These are phyloP conservation scores for Magnaporthiopsis incrustans DNA, from an alignment of 2,329 filamentous ascomycete genomes.

Conservation along the genomic window DNA sequence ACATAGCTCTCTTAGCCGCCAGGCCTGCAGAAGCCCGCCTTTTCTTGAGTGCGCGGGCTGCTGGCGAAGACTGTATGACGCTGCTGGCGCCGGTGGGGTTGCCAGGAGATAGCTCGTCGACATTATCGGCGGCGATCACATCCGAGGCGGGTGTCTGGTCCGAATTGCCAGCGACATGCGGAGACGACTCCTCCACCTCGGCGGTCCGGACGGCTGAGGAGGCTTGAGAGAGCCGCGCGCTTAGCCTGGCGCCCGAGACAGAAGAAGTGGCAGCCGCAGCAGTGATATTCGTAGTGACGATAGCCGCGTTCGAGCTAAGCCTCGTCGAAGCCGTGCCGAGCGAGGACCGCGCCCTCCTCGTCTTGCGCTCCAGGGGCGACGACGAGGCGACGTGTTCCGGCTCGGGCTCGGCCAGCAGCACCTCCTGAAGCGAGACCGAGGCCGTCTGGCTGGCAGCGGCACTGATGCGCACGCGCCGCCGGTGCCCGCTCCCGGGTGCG, in stretches of 20 bases:
- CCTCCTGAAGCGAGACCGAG: constrained; percentile 32
- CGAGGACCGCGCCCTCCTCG: neutral
- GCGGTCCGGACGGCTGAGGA: neutral
- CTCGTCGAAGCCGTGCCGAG: neutral
- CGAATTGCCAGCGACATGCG: neutral
- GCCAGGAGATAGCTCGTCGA: constrained; percentile 15
- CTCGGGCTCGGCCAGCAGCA: constrained; percentile 23
- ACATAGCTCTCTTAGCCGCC: neutral
- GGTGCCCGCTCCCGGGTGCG: constrained; percentile 47
- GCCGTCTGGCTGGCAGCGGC: constrained; percentile 23
- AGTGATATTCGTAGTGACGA: neutral
- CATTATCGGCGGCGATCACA: constrained; percentile 2
- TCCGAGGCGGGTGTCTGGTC: neutral
- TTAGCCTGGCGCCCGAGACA: neutral
- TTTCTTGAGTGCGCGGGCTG: constrained; percentile 1
- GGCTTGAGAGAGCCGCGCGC: neutral
- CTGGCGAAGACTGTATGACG: constrained; percentile 6
- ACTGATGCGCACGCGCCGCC: constrained; percentile 30
- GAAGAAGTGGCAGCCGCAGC: neutral
- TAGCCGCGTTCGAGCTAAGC: neutral
- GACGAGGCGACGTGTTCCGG: constrained; percentile 23
- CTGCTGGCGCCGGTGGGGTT: constrained; percentile 1
- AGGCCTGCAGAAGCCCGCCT: neutral
- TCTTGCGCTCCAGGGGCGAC: constrained; percentile 30
- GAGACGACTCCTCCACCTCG: neutral